phyloP scores from a whole-genome alignment of 768 basidiomycete species.

The Saitozyma sp. region DNA sequence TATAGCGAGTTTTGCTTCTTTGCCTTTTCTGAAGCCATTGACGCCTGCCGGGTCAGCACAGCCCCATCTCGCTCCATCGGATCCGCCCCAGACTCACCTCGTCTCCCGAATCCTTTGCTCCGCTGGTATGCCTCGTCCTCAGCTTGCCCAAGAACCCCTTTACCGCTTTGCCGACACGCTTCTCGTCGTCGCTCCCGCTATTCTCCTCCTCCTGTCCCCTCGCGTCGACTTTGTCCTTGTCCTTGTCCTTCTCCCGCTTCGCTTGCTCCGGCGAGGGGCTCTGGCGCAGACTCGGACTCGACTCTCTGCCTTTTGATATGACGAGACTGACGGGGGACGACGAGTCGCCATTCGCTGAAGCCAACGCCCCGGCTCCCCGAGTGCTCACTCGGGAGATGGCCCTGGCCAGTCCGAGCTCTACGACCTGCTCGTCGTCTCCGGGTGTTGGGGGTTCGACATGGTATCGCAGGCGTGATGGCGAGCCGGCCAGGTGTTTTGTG shows the following conservation, averaged over 20 bases:
- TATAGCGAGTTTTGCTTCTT: too few relatives aligned
- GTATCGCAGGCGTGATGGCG: slow-evolving; percentile 14
- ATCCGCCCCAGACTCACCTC: too few relatives aligned
- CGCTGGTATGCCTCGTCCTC: background rate
- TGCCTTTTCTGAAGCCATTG: too few relatives aligned
- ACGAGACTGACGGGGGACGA: background rate
- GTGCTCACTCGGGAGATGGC: slow-evolving; percentile 1
- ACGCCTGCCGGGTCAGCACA: too few relatives aligned
- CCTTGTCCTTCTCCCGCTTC: slow-evolving; percentile 3
- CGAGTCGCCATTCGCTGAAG: background rate
- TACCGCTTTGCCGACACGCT: slow-evolving; percentile 4
- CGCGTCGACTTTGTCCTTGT: background rate
- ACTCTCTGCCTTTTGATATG: too few relatives aligned
- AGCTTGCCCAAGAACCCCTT: slow-evolving; percentile 35
- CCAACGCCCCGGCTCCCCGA: background rate
- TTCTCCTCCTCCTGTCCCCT: slow-evolving; percentile 10
- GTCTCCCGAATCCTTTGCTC: too few relatives aligned
- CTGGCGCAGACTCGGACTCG: too few relatives aligned
- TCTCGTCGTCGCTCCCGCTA: slow-evolving; percentile 9
- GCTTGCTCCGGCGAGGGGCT: background rate
- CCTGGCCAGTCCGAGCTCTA: background rate
- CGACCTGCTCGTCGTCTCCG: too few relatives aligned
- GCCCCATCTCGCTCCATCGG: too few relatives aligned
- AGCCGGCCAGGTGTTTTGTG: background rate
- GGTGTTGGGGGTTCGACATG: slow-evolving; percentile 15